These are phyloP conservation scores for Powellomyces hirtus DNA, from an alignment of 192 early-diverging fungal species.

Conservation along the genomic window DNA sequence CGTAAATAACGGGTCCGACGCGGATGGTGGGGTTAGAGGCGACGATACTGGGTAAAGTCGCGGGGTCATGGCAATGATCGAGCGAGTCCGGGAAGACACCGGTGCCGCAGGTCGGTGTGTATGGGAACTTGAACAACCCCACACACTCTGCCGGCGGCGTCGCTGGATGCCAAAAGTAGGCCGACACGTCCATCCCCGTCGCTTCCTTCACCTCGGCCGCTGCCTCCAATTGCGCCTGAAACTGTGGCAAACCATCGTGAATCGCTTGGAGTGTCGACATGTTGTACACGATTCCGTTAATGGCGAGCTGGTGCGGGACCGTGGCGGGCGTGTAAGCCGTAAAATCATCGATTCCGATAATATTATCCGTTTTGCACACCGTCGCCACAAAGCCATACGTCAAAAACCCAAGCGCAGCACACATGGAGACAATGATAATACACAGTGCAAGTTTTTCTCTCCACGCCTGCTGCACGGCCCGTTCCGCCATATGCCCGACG, in stretches of 20 bases:
- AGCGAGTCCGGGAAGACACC: not conserved
- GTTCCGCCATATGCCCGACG: conserved; percentile 71
- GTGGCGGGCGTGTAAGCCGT: conserved; percentile 3
- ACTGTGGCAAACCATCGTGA: conserved; percentile 23
- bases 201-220: not conserved
- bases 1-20: conserved; percentile 29
- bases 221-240: not conserved
- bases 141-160: conserved; percentile 5
- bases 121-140: not conserved
- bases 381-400: conserved; percentile 45
- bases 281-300: conserved; percentile 40
- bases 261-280: conserved; percentile 13
- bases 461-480: conserved; percentile 87
- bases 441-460: conserved; percentile 94
- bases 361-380: conserved; percentile 9
- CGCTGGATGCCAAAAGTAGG: conserved; percentile 22
- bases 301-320: conserved; percentile 12
- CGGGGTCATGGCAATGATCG: conserved; percentile 27
- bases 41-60: not conserved
- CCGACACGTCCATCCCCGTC: conserved; percentile 34
- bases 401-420: conserved; percentile 45
- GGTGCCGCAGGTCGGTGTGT: conserved; percentile 21
- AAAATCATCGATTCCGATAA: conserved; percentile 8
- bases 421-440: conserved; percentile 77
- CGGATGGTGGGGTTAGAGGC: not conserved